A percentile compares a stretch with the other conserved stretches of the same genome.
Conservation (phyloP, 805 yeast species). For the Candida maesae region DNA sequence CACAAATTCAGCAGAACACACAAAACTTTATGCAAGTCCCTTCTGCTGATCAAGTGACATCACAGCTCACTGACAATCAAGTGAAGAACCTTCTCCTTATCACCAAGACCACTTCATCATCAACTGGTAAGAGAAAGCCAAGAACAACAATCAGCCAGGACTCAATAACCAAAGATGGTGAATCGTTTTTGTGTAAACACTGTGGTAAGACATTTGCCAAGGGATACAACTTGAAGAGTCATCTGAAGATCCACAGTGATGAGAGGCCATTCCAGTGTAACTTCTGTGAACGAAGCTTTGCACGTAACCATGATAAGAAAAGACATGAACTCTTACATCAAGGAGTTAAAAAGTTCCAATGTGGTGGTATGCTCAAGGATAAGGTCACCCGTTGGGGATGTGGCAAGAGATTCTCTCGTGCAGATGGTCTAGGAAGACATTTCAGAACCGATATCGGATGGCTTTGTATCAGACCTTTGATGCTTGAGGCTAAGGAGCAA, state of each 20-base stretch:
- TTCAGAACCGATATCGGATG: constrained; percentile 75
- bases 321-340: constrained; percentile 75
- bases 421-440: constrained; percentile 75
- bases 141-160: constrained; percentile 2
- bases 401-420: constrained; percentile 67
- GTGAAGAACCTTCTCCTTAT: constrained; percentile 9
- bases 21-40: no score
- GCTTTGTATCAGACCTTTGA: constrained; percentile 59
- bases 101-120: constrained; percentile 9
- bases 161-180: background rate
- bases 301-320: constrained; percentile 72
- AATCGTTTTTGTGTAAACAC: constrained; percentile 47
- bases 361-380: constrained; percentile 58
- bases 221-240: constrained; percentile 78
- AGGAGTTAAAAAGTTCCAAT: constrained; percentile 65
- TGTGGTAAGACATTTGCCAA: constrained; percentile 76
- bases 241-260: constrained; percentile 70
- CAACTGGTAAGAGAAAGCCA: constrained; percentile 12
- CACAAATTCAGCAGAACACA: no score
- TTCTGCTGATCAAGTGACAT: background rate
- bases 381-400: constrained; percentile 70
- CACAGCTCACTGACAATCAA: constrained; percentile 9
- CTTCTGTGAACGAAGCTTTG: constrained; percentile 64
- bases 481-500: constrained; percentile 45
- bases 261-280: constrained; percentile 69